Evolutionary conservation across 306 rosid genomes (phyloP).

Genomic region (Lagenaria siceraria): DNA sequence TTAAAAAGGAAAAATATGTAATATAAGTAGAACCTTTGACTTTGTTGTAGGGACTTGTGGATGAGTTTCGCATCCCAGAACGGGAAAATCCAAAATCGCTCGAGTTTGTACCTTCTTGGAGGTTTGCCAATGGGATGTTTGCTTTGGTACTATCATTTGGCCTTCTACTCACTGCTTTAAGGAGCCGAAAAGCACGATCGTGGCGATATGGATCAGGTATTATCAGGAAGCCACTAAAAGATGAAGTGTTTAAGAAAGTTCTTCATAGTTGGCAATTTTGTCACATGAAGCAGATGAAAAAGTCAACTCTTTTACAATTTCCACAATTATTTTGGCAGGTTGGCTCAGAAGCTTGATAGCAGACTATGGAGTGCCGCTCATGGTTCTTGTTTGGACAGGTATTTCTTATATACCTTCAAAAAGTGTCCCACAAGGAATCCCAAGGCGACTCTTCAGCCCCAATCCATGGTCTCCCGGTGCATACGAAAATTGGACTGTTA

Average conservation of each 20-base stretch:
- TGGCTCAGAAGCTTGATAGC: slow-evolving; percentile 78
- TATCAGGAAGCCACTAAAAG: slow-evolving; percentile 1
- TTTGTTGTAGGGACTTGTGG: slow-evolving; percentile 58
- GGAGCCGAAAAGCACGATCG: slow-evolving; percentile 86
- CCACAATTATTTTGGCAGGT: slow-evolving; percentile 31
- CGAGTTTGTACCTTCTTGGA: slow-evolving; percentile 73
- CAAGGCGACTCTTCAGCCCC: slow-evolving; percentile 92
- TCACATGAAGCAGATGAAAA: background rate
- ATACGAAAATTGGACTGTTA: slow-evolving; percentile 87
- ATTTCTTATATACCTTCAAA: slow-evolving; percentile 70
- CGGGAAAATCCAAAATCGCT: slow-evolving; percentile 34
- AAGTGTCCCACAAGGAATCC: slow-evolving; percentile 73
- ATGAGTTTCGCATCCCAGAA: slow-evolving; percentile 66
- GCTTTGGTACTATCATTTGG: slow-evolving; percentile 96
- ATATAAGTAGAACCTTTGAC: background rate
- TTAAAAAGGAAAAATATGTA: background rate
- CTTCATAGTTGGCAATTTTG: background rate
- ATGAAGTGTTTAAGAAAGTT: background rate
- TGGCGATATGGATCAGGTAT: slow-evolving; percentile 96
- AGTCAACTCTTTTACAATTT: background rate
- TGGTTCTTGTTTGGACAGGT: slow-evolving; percentile 93
- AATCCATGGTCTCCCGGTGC: slow-evolving; percentile 99
- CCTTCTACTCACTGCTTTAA: slow-evolving; percentile 78
- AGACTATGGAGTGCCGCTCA: slow-evolving; percentile 94
- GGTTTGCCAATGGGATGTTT: slow-evolving; percentile 95